phyloP scores from a whole-genome alignment of 208 protist species.

The Tritrichomonas musculus region DNA sequence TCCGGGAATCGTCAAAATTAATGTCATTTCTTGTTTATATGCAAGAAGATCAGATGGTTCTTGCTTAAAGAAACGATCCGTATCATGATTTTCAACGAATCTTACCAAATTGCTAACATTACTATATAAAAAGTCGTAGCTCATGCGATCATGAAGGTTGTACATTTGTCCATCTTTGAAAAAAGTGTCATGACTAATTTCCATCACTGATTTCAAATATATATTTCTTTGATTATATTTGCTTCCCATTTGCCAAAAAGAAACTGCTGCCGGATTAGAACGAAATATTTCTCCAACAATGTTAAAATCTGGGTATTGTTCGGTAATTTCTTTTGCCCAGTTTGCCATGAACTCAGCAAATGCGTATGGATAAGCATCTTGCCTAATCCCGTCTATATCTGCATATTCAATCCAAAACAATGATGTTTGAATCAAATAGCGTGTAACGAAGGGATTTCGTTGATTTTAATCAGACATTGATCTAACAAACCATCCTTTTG shows the following conservation, averaged over 20 bases:
- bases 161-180: neutral
- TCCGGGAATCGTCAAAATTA: neutral
- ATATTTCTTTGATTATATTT: neutral
- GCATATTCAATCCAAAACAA: neutral
- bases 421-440: neutral
- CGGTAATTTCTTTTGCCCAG: neutral
- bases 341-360: neutral
- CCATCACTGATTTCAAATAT: neutral
- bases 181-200: neutral
- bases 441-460: neutral
- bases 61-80: neutral
- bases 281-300: neutral
- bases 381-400: neutral
- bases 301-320: neutral
- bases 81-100: neutral
- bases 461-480: neutral
- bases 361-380: neutral
- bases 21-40: neutral
- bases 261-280: neutral
- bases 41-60: neutral
- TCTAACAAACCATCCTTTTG: neutral
- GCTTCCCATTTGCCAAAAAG: neutral
- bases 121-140: neutral
- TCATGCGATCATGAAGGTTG: neutral
- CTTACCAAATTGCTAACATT: neutral